Base-by-base conservation (phyloP, 306 rosid species). In the Purshia tridentata region DNA sequence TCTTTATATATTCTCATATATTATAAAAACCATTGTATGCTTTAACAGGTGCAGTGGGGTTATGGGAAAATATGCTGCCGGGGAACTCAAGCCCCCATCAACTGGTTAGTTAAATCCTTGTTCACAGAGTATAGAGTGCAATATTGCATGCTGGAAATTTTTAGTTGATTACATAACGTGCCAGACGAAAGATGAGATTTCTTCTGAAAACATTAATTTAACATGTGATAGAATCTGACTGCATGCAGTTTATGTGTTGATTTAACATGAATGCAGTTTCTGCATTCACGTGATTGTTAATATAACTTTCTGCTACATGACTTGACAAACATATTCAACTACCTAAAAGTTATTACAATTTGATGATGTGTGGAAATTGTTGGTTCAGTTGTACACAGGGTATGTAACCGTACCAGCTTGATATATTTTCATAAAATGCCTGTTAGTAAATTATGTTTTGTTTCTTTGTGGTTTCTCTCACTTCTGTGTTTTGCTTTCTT, bases 1-100 rank as follows among this genome's bases (percentile, higher is more conserved):
- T 40, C 16, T 48, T 57, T 81, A n/a, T 7, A 15, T 64, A 16
- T 58, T 69, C 42, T 46, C 45, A 69, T 70, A 46, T 53, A 46
- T 74, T 50, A 11, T 46, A 46, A 63, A 61, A 19, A 62, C 52
- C 19, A 67, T 73, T 62, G 68, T 57, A 11, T 77, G 37, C 75
- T 65, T 61, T 69, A 70, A 83, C 94, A 93, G 98, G 98, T 93
- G 98, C 81, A 93, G 98, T 69, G 98, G 98, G 67, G 97, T 93
- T 77, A 91, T 93, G 98, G 98, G 98, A 65, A 93, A 91, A 86
- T 93, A 93, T 86, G 92, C 96, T 84, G 96, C 97, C 19, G 98
- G 97, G 82, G 98, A 93, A 81, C 97, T 93, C 69, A 93, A 86
- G 93, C 96, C 97, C 10, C 97, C 93, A 52, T 83, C 83, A 52